Evolutionary conservation across 441 rosid genomes (phyloP), one percentile per base, ranked within the genome.

Genomic region (Populus trichocarpa): DNA sequence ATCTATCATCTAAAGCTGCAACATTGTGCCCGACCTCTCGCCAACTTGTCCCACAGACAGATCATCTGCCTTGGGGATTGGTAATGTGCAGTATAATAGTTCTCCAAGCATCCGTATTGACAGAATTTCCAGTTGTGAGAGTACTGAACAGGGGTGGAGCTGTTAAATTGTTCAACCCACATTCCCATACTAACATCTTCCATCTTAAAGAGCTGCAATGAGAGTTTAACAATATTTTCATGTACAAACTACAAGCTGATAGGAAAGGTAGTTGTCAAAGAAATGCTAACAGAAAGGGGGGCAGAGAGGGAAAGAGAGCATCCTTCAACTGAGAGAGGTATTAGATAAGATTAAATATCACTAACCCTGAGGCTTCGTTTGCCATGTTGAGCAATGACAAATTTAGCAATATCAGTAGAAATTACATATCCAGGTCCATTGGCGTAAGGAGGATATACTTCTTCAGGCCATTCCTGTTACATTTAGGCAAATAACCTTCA

Each of bases 121-220:
- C 99, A 94, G 83, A 94, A 96, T 78, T 96, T 96, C 97, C 97
- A 91, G 81, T 81, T 92, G 84, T 96, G 99, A 7, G 95, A 92
- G 84, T 94, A 94, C 76, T 92, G 96, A 4, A 96, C 99, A 2
- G 91, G 40, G 3, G 28, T 78, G 1, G 95, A 67, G 35, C 87
- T 74, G 81, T 96, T 94, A 87, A 90, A 92, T 80, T 91, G 88
- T 89, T 91, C 93, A 63, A 96, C 97, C 99, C 99, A 96, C 95
- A 93, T 85, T 82, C 99, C 98, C 98, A 96, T 93, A 81, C 98
- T 96, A 73, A 96, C 99, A 84, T 96, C 99, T 86, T 96, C 99
- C 99, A 96, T 96, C 91, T 94, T 96, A 87, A 96, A 96, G 35
- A 94, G 90, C 97, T 94, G 92, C 78, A 77, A 80, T 63, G 74